Base-by-base conservation (phyloP, 140 eudicot genomes). In the Senecio squalidus region DNA sequence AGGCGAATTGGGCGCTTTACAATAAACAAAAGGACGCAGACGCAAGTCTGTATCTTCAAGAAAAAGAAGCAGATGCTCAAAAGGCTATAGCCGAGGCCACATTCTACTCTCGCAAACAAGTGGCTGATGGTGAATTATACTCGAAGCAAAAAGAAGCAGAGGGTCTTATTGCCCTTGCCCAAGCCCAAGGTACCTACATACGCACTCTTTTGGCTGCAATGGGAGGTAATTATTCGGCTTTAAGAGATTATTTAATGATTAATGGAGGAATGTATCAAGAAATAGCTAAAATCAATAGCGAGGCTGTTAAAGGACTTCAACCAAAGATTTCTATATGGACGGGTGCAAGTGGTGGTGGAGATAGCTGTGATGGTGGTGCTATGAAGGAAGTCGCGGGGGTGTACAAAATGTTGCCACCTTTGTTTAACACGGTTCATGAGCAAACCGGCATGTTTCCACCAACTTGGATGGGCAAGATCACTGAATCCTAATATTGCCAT, bases 361-460 rank as follows among this genome's bases (percentile, higher is more conserved):
- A 66, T 45, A 80, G 73, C 1, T 58, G 56, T 31, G 68, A 34
- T 33, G 67, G 61, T 39, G 72, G 72, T 60, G 95, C 84, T 4
- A 75, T 85, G 90, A 79, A 82, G 72, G 90, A 85, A 40, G 80
- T 82, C 2, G 90, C 86, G 0, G 78, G 82, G 4, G 80, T 85
- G 2, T 85, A 85, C 26, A 79, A 67, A 18, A 85, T 82, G 90
- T 28, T 85, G 70, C 95, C 95, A 13, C 90, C 90, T 22, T 52
- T 85, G 71, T 76, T 85, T 22, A 82, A 53, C 66, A 85, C 86
- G 0, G 87, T 84, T 66, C 78, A 76, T 49, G 93, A 84, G 57
- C 93, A 84, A 55, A 84, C 93, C 3, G 93, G 93, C 45, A 80
- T 84, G 87, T 26, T 74, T 33, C 93, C 93, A 11, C 93, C 93